A percentile compares a stretch with the other conserved stretches of the same genome.
phyloP scores from a whole-genome alignment of 805 yeast genomes.

The Ogataea angusta region DNA sequence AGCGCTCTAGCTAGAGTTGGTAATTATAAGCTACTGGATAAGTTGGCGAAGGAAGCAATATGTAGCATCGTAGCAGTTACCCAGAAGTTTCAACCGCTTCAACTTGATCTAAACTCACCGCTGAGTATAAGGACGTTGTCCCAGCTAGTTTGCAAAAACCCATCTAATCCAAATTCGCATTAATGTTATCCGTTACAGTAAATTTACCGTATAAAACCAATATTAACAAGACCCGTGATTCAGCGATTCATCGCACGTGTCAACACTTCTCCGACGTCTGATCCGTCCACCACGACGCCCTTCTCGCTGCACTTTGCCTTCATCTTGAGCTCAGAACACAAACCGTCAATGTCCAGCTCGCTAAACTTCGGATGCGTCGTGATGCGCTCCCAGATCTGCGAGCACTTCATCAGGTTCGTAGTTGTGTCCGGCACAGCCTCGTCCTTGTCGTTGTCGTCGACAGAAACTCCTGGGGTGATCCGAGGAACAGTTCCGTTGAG shows the following conservation, averaged over 20 bases:
- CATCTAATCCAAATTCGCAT: too few species aligned
- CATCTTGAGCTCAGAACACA: constrained; percentile 81
- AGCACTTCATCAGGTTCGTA: constrained; percentile 61
- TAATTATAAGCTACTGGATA: too few species aligned
- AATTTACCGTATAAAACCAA: not conserved
- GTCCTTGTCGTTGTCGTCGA: constrained; percentile 23
- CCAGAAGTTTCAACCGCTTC: too few species aligned
- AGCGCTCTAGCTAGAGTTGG: too few species aligned
- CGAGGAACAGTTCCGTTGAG: constrained; percentile 16
- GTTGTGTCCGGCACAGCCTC: constrained; percentile 67
- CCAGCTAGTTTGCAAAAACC: too few species aligned
- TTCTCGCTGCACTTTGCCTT: constrained; percentile 94
- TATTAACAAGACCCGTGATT: not conserved
- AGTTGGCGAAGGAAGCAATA: too few species aligned
- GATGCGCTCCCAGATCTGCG: constrained; percentile 95
- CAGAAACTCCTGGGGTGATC: constrained; percentile 18
- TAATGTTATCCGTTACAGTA: too few species aligned
- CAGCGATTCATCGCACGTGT: constrained; percentile 24
- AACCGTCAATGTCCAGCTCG: constrained; percentile 90
- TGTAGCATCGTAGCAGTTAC: too few species aligned
- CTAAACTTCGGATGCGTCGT: constrained; percentile 91
- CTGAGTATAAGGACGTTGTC: too few species aligned
- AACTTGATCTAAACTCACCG: too few species aligned
- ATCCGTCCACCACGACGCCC: constrained; percentile 83
- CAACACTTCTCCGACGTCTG: constrained; percentile 65